Evolutionary conservation across 2,329 filamentous ascomycete genomes (phyloP).

Genomic region (Chaetomiaceae sp.): DNA sequence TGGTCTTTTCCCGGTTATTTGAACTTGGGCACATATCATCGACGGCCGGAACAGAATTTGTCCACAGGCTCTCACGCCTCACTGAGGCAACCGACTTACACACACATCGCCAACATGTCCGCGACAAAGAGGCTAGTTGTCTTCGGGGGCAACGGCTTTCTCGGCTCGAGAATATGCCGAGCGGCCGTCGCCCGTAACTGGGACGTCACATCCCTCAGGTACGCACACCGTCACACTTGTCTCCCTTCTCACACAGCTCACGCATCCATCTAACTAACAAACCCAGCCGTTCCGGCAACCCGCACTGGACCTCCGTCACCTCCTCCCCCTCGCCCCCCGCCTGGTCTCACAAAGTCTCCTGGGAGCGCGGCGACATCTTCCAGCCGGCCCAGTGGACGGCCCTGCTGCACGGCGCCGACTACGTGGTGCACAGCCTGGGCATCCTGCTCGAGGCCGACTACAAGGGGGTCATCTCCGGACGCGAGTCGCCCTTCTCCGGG

Average conservation of each 20-base stretch:
- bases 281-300: constrained; percentile 77
- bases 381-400: constrained; percentile 72
- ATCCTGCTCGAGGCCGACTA: constrained; percentile 97
- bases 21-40: background rate
- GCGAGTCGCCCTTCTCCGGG: constrained; percentile 73
- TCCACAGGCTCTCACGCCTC: background rate
- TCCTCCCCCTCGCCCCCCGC: constrained; percentile 61
- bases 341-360: constrained; percentile 78
- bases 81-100: background rate
- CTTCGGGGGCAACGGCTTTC: constrained; percentile 87
- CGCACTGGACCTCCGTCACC: constrained; percentile 76
- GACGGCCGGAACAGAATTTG: background rate
- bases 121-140: constrained; percentile 77
- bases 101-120: constrained; percentile 41
- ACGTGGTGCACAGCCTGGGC: constrained; percentile 90
- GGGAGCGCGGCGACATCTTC: constrained; percentile 85
- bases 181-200: constrained; percentile 78
- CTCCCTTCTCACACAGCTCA: background rate
- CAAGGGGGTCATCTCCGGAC: constrained; percentile 81
- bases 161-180: constrained; percentile 86
- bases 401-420: constrained; percentile 70
- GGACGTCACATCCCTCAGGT: constrained; percentile 92
- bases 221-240: constrained; percentile 28
- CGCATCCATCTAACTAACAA: constrained; percentile 1
- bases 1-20: background rate